A percentile compares a stretch with the other conserved stretches of the same genome.
Conservation (phyloP, 129 eudicot genomes). For the Helianthus annuus region HanXRQr2.0-SUNRISE NC_035437.2:167157970-167158469, state of each 20-base stretch:
- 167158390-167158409: no score
- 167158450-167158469: no score
- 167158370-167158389: not conserved
- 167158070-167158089: not conserved
- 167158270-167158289: conserved; percentile 2
- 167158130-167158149: not conserved
- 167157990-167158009: conserved; percentile 6
- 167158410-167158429: no score
- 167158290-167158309: not conserved
- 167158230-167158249: not conserved
- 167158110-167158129: not conserved
- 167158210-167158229: not conserved
- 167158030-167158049: conserved; percentile 3
- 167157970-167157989: not conserved
- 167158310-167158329: not conserved
- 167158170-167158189: not conserved
- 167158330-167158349: conserved; percentile 2
- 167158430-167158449: no score
- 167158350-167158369: not conserved
- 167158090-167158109: not conserved
- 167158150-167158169: not conserved
- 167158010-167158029: not conserved
- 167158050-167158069: not conserved
- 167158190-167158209: not conserved
- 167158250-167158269: not conserved